Percentiles rank a stretch among this genome's conserved stretches.
Conservation (phyloP, 176 grass and related monocot species). For the Rhipidocladum racemiflorum region DNA sequence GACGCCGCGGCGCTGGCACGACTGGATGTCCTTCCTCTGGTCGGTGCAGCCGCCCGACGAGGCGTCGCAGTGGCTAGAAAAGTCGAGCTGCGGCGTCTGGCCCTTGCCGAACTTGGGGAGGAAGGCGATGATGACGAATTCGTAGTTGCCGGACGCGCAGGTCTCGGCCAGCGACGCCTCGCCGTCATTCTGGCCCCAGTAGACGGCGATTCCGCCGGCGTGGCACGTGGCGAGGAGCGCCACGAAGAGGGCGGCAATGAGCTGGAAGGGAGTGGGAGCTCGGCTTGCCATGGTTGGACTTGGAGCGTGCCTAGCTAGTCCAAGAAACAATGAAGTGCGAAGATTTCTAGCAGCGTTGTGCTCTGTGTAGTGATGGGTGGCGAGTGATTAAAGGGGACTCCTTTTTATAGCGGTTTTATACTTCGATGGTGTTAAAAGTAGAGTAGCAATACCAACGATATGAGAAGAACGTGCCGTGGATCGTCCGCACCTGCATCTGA, state of each 20-base stretch:
- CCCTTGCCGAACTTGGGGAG: slow-evolving; percentile 67
- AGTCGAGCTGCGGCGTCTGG: slow-evolving; percentile 54
- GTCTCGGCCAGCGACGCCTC: slow-evolving; percentile 51
- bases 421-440: not conserved
- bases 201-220: slow-evolving; percentile 52
- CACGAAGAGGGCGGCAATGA: not conserved
- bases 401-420: slow-evolving; percentile 7
- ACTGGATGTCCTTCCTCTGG: slow-evolving; percentile 45
- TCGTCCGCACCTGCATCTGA: slow-evolving; percentile 4
- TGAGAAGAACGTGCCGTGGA: slow-evolving; percentile 12
- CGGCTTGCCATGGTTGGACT: slow-evolving; percentile 24
- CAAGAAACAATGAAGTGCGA: not conserved
- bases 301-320: not conserved
- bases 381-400: not conserved
- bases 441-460: not conserved
- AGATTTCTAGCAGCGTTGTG: not conserved
- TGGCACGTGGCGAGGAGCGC: slow-evolving; percentile 35
- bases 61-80: slow-evolving; percentile 64
- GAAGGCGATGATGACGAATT: slow-evolving; percentile 62
- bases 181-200: slow-evolving; percentile 61
- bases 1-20: slow-evolving; percentile 54
- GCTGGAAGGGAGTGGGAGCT: not conserved
- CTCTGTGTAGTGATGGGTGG: not conserved
- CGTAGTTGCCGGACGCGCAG: slow-evolving; percentile 48
- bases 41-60: slow-evolving; percentile 37